Evolutionary conservation across 805 yeast species (phyloP).

Genomic region (Saccharomycopsis babjevae): DNA sequence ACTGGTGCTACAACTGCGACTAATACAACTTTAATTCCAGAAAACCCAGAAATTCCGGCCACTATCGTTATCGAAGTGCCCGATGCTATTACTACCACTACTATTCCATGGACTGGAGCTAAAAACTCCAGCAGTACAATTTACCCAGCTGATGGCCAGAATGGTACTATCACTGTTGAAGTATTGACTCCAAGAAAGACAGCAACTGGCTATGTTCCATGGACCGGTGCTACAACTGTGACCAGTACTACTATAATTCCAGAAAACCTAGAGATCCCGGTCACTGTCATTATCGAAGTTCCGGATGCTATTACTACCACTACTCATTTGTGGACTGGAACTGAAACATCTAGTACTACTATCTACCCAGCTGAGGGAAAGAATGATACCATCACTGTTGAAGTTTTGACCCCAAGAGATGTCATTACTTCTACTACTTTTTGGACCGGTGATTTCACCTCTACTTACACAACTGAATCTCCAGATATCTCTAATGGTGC

Average conservation of each 20-base stretch:
- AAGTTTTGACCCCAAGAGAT: not conserved
- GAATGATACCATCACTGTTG: not conserved
- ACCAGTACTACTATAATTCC: not conserved
- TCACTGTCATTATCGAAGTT: not conserved
- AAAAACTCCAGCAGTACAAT: conserved; percentile 4
- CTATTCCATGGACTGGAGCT: not conserved
- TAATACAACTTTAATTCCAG: conserved; percentile 1
- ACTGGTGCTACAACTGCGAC: not conserved
- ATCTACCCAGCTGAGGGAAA: not conserved
- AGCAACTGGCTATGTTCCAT: not conserved
- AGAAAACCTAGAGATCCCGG: not conserved
- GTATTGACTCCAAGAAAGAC: not conserved
- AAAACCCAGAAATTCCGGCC: not conserved
- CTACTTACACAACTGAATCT: not conserved
- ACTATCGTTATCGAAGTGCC: not conserved
- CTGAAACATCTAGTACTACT: not conserved
- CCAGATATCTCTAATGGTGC: conserved; percentile 1
- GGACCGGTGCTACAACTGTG: not conserved
- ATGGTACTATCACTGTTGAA: not conserved
- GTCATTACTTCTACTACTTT: not conserved
- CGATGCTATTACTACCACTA: not conserved
- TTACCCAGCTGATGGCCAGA: not conserved
- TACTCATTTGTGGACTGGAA: not conserved
- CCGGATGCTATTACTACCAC: not conserved
- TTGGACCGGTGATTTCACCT: not conserved